A percentile compares a stretch with the other conserved stretches of the same genome.
Conservation (phyloP, 371 early-diverging fungal genomes). For the Apophysomyces trapeziformis region DNA sequence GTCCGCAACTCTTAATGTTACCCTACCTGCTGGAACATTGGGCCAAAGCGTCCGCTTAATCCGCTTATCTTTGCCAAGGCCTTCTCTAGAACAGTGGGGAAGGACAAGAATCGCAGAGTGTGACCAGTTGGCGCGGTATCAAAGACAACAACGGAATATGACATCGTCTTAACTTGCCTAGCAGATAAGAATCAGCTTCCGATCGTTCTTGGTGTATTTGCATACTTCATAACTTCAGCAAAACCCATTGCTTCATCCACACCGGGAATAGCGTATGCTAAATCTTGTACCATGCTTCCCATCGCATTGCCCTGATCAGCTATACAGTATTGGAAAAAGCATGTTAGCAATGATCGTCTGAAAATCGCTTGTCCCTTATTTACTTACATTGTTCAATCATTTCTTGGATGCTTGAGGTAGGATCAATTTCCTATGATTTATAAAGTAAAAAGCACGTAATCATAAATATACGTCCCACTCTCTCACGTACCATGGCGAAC, state of each 20-base stretch:
- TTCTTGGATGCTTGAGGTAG: conserved; percentile 94
- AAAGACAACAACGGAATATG: conserved; percentile 97
- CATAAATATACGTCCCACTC: not conserved
- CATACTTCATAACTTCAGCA: conserved; percentile 98
- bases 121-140: conserved; percentile 99
- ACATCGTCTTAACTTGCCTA: conserved; percentile 96
- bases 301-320: conserved; percentile 82
- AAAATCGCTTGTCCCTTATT: not conserved
- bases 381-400: conserved; percentile 88
- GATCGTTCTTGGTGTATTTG: not conserved
- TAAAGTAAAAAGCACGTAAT: no score
- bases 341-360: not conserved
- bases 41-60: conserved; percentile 91
- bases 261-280: conserved; percentile 97
- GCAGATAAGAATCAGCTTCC: not conserved
- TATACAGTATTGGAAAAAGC: conserved; percentile 24
- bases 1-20: not conserved
- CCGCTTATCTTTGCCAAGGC: conserved; percentile 94
- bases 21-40: conserved; percentile 87
- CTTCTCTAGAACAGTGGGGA: conserved; percentile 96
- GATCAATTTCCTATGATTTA: conserved; percentile 91
- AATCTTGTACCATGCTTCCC: conserved; percentile 92
- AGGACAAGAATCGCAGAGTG: conserved; percentile 97
- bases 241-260: conserved; percentile 99
- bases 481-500: conserved; percentile 85